These are phyloP conservation scores for Lecanicillium sp. DNA, from an alignment of 2,329 filamentous ascomycete genomes.

Conservation along the genomic window DNA sequence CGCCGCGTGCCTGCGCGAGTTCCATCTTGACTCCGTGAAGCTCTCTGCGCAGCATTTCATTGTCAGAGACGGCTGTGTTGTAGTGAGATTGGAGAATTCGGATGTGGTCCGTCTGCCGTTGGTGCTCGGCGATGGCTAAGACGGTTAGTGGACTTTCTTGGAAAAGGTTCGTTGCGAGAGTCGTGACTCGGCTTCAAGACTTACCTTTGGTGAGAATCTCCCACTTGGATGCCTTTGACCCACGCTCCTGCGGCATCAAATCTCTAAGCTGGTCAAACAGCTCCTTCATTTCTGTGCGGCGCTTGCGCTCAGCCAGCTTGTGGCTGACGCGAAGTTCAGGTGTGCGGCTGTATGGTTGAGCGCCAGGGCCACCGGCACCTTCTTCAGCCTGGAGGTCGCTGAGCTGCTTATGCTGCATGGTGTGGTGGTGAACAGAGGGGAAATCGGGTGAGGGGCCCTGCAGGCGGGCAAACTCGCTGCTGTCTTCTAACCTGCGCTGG, in stretches of 20 bases:
- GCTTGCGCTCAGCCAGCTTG: slow-evolving; percentile 78
- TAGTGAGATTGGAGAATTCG: slow-evolving; percentile 42
- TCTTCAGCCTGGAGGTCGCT: slow-evolving; percentile 60
- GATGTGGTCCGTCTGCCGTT: slow-evolving; percentile 46
- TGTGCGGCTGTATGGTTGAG: slow-evolving; percentile 75
- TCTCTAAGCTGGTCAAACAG: slow-evolving; percentile 75
- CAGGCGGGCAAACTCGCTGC: slow-evolving; percentile 43
- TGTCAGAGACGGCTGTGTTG: slow-evolving; percentile 36
- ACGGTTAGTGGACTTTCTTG: no score
- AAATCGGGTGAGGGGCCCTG: slow-evolving; percentile 49
- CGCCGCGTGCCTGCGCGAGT: slow-evolving; percentile 39
- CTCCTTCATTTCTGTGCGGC: slow-evolving; percentile 83
- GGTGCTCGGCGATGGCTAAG: slow-evolving; percentile 56
- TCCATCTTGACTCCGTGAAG: slow-evolving; percentile 42
- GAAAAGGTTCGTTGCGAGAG: background rate
- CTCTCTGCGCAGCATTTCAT: slow-evolving; percentile 44
- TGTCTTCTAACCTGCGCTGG: slow-evolving; percentile 66
- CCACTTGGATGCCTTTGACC: slow-evolving; percentile 84
- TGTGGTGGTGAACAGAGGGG: slow-evolving; percentile 63
- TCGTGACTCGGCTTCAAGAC: slow-evolving; percentile 19
- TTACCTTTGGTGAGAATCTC: slow-evolving; percentile 80
- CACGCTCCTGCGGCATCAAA: slow-evolving; percentile 72
- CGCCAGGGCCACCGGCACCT: slow-evolving; percentile 41
- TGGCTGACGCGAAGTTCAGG: slow-evolving; percentile 78
- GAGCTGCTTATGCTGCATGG: slow-evolving; percentile 67